These are phyloP conservation scores for Cucurbita argyrosperma DNA, from an alignment of 306 rosid species.

Conservation along the genomic window DNA sequence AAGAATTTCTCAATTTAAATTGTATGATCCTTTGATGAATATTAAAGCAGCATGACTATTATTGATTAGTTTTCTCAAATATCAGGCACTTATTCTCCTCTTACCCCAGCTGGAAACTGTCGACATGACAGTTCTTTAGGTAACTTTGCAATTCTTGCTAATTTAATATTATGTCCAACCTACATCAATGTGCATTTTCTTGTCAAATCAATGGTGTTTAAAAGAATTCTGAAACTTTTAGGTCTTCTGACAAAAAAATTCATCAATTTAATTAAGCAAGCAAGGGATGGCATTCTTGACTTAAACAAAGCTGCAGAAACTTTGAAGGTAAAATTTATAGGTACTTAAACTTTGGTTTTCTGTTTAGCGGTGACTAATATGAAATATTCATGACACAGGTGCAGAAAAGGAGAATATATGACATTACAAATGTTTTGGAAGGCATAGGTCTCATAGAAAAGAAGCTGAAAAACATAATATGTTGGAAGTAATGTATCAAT, in stretches of 20 bases:
- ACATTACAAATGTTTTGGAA: constrained; percentile 95
- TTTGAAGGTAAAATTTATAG: constrained; percentile 44
- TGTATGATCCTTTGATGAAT: not conserved
- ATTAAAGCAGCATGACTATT: not conserved
- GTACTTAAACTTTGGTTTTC: constrained; percentile 6
- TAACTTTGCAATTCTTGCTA: constrained; percentile 20
- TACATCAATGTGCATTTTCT: constrained; percentile 4
- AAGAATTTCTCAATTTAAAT: not conserved
- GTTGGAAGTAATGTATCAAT: constrained; percentile 71
- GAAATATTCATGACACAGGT: constrained; percentile 39
- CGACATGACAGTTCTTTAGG: constrained; percentile 97
- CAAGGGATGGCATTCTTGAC: constrained; percentile 92
- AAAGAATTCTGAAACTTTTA: constrained; percentile 26
- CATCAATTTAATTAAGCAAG: constrained; percentile 79
- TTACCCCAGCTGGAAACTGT: constrained; percentile 83
- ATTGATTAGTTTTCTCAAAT: constrained; percentile 4
- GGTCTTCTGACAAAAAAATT: constrained; percentile 95
- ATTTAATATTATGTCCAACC: not conserved
- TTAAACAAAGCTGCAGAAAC: constrained; percentile 95
- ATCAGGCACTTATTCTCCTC: constrained; percentile 77
- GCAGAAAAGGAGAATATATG: constrained; percentile 96
- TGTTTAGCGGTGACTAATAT: constrained; percentile 14
- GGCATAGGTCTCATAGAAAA: constrained; percentile 99
- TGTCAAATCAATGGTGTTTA: constrained; percentile 16
- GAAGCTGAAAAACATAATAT: constrained; percentile 84